These are phyloP conservation scores for Geotrichum klebahnii DNA, from an alignment of 1,139 yeast genomes.

Conservation along the genomic window DNA sequence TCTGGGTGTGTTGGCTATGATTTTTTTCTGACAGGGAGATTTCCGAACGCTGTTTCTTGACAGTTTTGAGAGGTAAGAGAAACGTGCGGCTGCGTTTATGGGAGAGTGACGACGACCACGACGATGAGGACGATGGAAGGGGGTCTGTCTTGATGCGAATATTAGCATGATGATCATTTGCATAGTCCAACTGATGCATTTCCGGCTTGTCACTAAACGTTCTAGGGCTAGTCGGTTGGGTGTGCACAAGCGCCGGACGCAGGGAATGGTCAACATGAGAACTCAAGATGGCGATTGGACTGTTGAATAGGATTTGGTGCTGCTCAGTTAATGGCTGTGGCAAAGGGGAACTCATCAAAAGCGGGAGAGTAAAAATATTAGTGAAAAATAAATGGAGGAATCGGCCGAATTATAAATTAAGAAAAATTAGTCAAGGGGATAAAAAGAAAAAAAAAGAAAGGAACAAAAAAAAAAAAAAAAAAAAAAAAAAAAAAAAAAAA, in stretches of 20 bases:
- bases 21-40: not conserved
- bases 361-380: not conserved
- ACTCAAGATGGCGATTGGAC: slow-evolving; percentile 1
- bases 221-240: not conserved
- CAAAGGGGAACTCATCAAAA: slow-evolving; percentile 8
- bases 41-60: not conserved
- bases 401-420: not conserved
- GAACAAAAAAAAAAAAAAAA: not conserved
- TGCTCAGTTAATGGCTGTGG: slow-evolving; percentile 3
- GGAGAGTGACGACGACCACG: no score
- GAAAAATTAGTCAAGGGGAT: not conserved
- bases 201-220: slow-evolving; percentile 2
- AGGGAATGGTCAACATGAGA: slow-evolving; percentile 9
- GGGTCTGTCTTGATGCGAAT: not conserved
- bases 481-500: no score
- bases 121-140: not conserved
- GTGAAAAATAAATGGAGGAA: not conserved
- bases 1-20: not conserved
- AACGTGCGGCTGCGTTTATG: not conserved
- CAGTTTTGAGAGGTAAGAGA: not conserved
- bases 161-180: not conserved
- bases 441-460: not conserved
- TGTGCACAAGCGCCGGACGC: not conserved
- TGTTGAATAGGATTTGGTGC: not conserved
- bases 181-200: not conserved